These are phyloP conservation scores for Saccharum officinarum DNA, from an alignment of 176 grass and related monocot genomes.

Conservation along the genomic window DNA sequence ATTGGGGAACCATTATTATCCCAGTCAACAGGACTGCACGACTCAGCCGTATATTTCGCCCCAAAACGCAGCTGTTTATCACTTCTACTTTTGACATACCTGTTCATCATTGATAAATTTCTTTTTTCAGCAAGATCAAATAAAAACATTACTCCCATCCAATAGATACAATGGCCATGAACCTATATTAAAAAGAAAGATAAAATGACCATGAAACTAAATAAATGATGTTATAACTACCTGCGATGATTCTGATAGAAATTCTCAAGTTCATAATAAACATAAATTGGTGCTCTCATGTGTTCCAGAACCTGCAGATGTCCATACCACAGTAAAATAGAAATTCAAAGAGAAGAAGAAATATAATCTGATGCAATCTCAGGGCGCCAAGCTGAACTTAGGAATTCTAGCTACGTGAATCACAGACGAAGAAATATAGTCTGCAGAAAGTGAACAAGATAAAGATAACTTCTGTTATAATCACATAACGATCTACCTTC, in stretches of 20 bases:
- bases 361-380: neutral
- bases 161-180: neutral
- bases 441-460: neutral
- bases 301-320: conserved; percentile 60
- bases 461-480: conserved; percentile 14
- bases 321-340: neutral
- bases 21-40: conserved; percentile 56
- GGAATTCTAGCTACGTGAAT: neutral
- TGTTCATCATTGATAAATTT: conserved; percentile 35
- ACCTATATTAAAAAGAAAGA: neutral
- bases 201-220: neutral
- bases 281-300: conserved; percentile 90
- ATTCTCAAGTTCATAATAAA: conserved; percentile 95
- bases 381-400: neutral
- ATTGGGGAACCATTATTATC: conserved; percentile 61
- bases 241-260: conserved; percentile 98
- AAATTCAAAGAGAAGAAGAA: conserved; percentile 8
- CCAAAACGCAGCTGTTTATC: conserved; percentile 79
- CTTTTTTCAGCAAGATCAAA: conserved; percentile 6
- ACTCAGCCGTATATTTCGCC: conserved; percentile 52
- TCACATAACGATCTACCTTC: conserved; percentile 57
- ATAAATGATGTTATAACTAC: conserved; percentile 38
- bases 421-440: neutral
- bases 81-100: conserved; percentile 86
- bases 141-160: neutral